Evolutionary conservation across 2,329 filamentous ascomycete genomes (phyloP), one percentile per base, ranked within the genome.

Genomic region (Penicillium palitans): DNA sequence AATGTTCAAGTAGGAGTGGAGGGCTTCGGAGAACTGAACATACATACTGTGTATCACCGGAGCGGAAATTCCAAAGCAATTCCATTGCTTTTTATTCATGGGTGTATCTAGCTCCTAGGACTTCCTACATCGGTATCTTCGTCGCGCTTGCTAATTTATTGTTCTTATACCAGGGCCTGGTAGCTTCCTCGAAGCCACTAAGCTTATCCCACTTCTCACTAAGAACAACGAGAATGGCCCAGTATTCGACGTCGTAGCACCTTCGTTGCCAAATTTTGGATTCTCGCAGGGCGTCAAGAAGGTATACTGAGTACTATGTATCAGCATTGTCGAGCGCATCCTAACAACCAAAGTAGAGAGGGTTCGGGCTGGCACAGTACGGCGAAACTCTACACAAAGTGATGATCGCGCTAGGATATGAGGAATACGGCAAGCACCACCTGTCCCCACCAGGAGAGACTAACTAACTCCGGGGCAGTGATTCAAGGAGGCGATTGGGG

Each of bases 401-500:
- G 9, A 92, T 92, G 89, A 73, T 83, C 7, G 80, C 81, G 13
- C 79, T 91, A 3, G 87, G 87, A 0, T 91, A 89, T 68, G 63
- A 79, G 2, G 76, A 84, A 74, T 90, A 88, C 59, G 80, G 77
- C 75, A 64, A 53, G 65, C 61, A 52, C 50, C 17, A 12, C 39
- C 17, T 15, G 12, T 35, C 39, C 27, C 21, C 9, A 1, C 10
- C 5, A 12, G 27, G 24, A 33, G 15, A n/a, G 7, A 33, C 15
- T 17, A 52, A 47, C 58, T 59, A 49, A 65, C 19, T 13, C 17
- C 8, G n/a, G 4, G 41, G 48, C 35, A 68, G 70, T 76, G 1
- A 76, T 79, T 7, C 84, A 89, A 73, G 87, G 86, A 61, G 89
- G 89, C 29, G 88, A 91, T 68, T 90, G 87, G 88, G 89, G 88